Base-by-base conservation (phyloP, 106 monocot species). In the Allium fistulosum region DNA sequence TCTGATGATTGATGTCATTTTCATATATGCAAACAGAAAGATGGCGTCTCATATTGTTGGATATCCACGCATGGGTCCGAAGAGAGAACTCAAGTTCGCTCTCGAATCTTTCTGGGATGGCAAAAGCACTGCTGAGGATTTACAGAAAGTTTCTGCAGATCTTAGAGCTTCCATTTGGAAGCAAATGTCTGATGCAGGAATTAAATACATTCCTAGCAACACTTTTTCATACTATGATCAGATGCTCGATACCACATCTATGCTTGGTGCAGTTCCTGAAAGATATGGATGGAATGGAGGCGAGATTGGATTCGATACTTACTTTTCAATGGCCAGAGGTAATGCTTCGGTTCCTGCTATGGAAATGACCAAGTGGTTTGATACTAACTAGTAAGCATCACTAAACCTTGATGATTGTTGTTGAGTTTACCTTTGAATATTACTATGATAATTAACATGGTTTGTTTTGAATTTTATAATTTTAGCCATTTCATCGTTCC, bases 351-450 rank as follows among this genome's bases (percentile, higher is more conserved):
- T 96, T 8, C 91, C 95, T 69, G 91, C 95, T 57, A 96, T 96
- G 95, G 95, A 96, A 79, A 96, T 96, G 95, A 96, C 95, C 77
- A 96, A 96, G 82, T 96, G 95, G 95, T 96, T 96, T 72, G 95
- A 96, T 75, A 96, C 95, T 47, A 96, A 96, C 83, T 96, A 96
- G 95, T 96, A 86, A 91, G 95, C 51, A 26, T 61, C 16, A 53
- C 66, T 46, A 16, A 57, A 47, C 15, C 46, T 16, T 37, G 45
- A 61, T 66, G 14, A 56, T 10, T 11, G 12, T 53, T 53, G 22
- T 22, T 22, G 22, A 22, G 22, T 22, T 22, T 22, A 22, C 22
- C 22, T 22, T 22, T 1, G 0, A 22, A 22, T 22, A 1, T 22
- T 22, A 22, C 22, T 22, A 22, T 22, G 22, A 22, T 22, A 22